A percentile compares a stretch with the other conserved stretches of the same genome.
phyloP scores from a whole-genome alignment of 2,329 filamentous ascomycete genomes.

The Monilinia aucupariae region DNA sequence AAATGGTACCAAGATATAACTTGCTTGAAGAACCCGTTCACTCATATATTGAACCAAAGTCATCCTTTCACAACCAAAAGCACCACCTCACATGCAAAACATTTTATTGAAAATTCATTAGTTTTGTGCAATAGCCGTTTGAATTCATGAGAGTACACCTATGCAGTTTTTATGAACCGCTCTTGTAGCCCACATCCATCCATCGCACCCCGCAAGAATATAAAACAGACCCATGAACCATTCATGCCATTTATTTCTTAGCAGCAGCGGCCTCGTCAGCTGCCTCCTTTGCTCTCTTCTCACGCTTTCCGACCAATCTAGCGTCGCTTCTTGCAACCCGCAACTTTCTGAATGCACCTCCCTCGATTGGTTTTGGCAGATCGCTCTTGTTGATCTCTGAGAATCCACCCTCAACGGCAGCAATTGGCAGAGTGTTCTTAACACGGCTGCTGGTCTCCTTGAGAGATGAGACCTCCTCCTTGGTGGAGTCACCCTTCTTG shows the following conservation, averaged over 20 bases:
- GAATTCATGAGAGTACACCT: slow-evolving; percentile 38
- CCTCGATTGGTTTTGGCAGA: slow-evolving; percentile 67
- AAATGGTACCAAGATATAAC: neutral
- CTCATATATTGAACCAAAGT: neutral
- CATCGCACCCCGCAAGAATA: slow-evolving; percentile 30
- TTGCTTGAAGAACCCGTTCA: neutral
- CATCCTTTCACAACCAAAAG: neutral
- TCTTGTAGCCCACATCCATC: slow-evolving; percentile 32
- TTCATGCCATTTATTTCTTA: slow-evolving; percentile 66
- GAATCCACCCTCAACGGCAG: slow-evolving; percentile 59
- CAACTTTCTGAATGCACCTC: slow-evolving; percentile 81
- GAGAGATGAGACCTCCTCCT: slow-evolving; percentile 64
- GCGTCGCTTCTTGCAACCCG: slow-evolving; percentile 79
- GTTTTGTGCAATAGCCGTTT: slow-evolving; percentile 29
- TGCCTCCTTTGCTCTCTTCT: slow-evolving; percentile 90
- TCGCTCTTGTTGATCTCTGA: slow-evolving; percentile 77
- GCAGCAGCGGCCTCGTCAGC: slow-evolving; percentile 69
- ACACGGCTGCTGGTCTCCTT: slow-evolving; percentile 58
- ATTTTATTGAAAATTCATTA: slow-evolving; percentile 15
- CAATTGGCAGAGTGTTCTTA: slow-evolving; percentile 64
- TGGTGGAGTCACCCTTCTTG: slow-evolving; percentile 86
- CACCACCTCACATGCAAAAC: slow-evolving; percentile 12
- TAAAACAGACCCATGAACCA: slow-evolving; percentile 29
- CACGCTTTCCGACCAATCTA: slow-evolving; percentile 74
- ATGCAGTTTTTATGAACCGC: slow-evolving; percentile 33